Base-by-base conservation (phyloP, 805 yeast genomes). In the Priceomyces carsonii region DNA sequence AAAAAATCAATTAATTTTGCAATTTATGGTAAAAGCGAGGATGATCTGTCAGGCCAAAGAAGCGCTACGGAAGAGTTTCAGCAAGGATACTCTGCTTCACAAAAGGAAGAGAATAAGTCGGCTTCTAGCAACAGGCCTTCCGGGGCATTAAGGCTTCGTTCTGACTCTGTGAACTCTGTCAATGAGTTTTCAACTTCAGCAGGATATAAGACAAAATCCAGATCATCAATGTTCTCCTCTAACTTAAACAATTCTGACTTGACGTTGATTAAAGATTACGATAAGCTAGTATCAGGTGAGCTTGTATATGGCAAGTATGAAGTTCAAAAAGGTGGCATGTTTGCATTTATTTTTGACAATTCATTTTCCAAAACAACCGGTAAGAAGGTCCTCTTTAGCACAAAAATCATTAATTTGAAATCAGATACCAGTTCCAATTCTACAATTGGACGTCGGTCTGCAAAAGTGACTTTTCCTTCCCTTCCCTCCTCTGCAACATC, bases 271-370 rank as follows among this genome's bases (percentile, higher is more conserved):
- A 85, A 82, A 36, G 71, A 80, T 43, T 70, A 90, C 44, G 70
- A 70, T 42, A 66, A 66, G 47, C 52, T 69, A 37, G 49, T 52
- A 58, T 86, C 59, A 1, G 81, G 80, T 43, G 83, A 81, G 42
- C 59, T 79, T 50, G 71, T 75, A 34, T 77, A 77, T 32, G 95
- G 90, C 1, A 62, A 69, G 18, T 68, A 82, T 40, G 68, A 70
- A n/a, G 82, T 82, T 2, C 59, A 58, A 2, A 66, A 71, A 16
- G 85, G 82, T 6, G 91, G 91, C 1, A 74, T 82, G 50, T 84
- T 76, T 60, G 97, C 96, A 0, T 85, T 91, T 55, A 82, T 93
- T 17, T 84, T 91, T 53, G 98, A 91, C 61, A 91, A 91, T 62
- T 84, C 95, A 0, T 87, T 89, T 49, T 83, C 96, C 20, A 88